Evolutionary conservation across 768 basidiomycete species (phyloP).

Genomic region (Holtermannia corniformis): DNA sequence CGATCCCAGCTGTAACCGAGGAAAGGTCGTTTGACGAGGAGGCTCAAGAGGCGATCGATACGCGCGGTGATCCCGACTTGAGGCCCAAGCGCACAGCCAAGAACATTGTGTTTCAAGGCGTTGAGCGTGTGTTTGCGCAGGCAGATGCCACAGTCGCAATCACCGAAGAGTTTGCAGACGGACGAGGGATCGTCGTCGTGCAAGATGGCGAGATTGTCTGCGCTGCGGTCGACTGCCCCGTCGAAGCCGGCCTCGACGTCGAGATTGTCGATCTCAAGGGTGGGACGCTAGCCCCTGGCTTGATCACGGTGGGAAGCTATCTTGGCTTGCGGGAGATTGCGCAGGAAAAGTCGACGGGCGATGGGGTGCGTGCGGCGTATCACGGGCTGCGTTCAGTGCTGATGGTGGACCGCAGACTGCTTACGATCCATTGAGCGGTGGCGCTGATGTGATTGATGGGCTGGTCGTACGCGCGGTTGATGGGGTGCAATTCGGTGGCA

Average conservation of each 20-base stretch:
- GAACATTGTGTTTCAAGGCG: slow-evolving; percentile 57
- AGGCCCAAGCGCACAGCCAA: slow-evolving; percentile 43
- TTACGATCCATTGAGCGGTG: slow-evolving; percentile 38
- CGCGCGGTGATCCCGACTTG: slow-evolving; percentile 69
- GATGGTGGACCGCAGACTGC: slow-evolving; percentile 34
- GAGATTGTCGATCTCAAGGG: slow-evolving; percentile 55
- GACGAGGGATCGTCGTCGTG: slow-evolving; percentile 47
- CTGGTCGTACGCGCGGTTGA: slow-evolving; percentile 56
- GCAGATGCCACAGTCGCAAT: slow-evolving; percentile 10
- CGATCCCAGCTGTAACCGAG: slow-evolving; percentile 50
- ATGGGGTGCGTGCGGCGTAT: slow-evolving; percentile 45
- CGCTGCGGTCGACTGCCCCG: slow-evolving; percentile 38
- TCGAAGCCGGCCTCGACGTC: slow-evolving; percentile 24
- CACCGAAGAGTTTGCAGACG: slow-evolving; percentile 15
- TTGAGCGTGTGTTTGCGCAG: slow-evolving; percentile 33
- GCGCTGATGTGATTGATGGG: slow-evolving; percentile 43
- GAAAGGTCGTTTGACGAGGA: slow-evolving; percentile 52
- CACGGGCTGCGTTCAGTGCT: no score
- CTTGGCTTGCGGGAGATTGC: slow-evolving; percentile 64
- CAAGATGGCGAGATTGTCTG: slow-evolving; percentile 52
- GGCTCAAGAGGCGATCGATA: slow-evolving; percentile 51
- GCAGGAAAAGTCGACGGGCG: slow-evolving; percentile 56
- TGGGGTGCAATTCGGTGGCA: slow-evolving; percentile 59
- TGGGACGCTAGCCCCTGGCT: slow-evolving; percentile 53
- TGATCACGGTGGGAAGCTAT: slow-evolving; percentile 57